A percentile compares a stretch with the other conserved stretches of the same genome.
Conservation (phyloP, 106 monocot species). For the Dendrobium chrysotoxum region DNA sequence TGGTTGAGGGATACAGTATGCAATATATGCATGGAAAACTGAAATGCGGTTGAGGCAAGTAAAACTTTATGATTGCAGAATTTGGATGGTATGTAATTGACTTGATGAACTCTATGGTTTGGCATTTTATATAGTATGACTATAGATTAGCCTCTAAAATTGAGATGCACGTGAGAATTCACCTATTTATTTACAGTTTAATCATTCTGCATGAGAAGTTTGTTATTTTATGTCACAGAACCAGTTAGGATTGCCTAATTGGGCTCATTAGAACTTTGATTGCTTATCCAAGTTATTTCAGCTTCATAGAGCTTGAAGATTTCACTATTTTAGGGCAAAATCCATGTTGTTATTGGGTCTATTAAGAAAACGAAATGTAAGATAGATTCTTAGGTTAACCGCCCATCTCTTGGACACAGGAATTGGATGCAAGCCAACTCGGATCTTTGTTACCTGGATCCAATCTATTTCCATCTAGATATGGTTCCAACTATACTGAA, state of each 20-base stretch:
- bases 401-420: not conserved
- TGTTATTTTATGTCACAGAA: not conserved
- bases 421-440: not conserved
- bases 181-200: not conserved
- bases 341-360: not conserved
- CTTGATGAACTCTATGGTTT: not conserved
- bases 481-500: not conserved
- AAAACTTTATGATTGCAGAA: not conserved
- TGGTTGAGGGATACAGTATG: not conserved
- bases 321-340: not conserved
- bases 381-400: not conserved
- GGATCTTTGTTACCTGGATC: not conserved
- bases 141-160: not conserved
- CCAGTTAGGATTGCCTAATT: not conserved
- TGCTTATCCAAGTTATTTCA: not conserved
- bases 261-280: not conserved
- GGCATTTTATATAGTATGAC: not conserved
- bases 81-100: not conserved
- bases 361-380: not conserved
- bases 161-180: not conserved
- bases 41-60: not conserved
- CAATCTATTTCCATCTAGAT: not conserved
- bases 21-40: not conserved
- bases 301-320: not conserved
- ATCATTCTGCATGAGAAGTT: not conserved